Conservation (phyloP, 192 early-diverging fungal species). For the Umbelopsis sp. region DNA sequence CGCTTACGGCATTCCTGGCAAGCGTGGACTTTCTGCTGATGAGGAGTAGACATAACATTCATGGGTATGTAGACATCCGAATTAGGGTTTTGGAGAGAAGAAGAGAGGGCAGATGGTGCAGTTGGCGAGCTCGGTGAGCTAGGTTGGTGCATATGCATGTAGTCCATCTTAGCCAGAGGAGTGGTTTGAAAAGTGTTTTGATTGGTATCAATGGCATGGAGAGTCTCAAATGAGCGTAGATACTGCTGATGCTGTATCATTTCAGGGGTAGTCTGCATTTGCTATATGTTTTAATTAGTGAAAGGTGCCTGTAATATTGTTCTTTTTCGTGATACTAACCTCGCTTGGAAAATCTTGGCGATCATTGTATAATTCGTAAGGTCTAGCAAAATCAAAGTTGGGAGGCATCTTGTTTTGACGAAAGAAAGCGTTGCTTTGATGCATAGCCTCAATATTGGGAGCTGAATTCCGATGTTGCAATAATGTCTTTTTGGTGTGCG, state of each 20-base stretch:
- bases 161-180: slow-evolving; percentile 9
- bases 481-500: slow-evolving; percentile 69
- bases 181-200: slow-evolving; percentile 2
- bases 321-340: neutral
- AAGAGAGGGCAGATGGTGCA: neutral
- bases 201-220: neutral
- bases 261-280: slow-evolving; percentile 18
- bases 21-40: slow-evolving; percentile 37
- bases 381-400: slow-evolving; percentile 13
- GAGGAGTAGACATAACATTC: slow-evolving; percentile 9
- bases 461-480: slow-evolving; percentile 31
- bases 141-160: slow-evolving; percentile 12
- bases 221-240: slow-evolving; percentile 6
- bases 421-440: slow-evolving; percentile 10
- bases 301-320: neutral
- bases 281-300: neutral
- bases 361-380: slow-evolving; percentile 10
- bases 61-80: slow-evolving; percentile 16
- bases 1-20: slow-evolving; percentile 49
- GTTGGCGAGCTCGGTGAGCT: slow-evolving; percentile 6
- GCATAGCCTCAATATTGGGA: slow-evolving; percentile 3
- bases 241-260: slow-evolving; percentile 18
- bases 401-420: slow-evolving; percentile 11
- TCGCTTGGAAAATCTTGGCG: slow-evolving; percentile 7
- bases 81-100: neutral